phyloP scores from a whole-genome alignment of 768 basidiomycete species.

The Suillus plorans region DNA sequence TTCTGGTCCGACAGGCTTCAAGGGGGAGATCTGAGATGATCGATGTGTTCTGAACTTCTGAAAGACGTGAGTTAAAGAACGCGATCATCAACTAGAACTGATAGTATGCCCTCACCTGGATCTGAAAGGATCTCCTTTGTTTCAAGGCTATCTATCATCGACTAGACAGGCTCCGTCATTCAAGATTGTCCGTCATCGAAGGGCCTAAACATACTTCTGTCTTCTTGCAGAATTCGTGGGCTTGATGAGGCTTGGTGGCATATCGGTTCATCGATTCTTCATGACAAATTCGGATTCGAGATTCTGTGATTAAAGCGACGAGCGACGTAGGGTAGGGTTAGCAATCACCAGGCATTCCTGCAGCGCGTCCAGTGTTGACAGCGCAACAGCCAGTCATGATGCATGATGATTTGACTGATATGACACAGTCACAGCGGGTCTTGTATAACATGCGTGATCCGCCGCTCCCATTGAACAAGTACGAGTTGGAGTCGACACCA shows the following conservation, averaged over 20 bases:
- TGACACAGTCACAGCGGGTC: background rate
- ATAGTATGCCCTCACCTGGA: background rate
- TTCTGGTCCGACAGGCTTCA: background rate
- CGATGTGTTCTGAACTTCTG: background rate
- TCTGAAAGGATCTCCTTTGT: background rate
- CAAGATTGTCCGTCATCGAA: background rate
- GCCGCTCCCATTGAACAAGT: background rate
- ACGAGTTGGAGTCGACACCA: background rate
- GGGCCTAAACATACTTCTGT: too few relatives aligned
- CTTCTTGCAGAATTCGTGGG: background rate
- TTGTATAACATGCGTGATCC: background rate
- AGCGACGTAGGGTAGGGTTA: background rate
- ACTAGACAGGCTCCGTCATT: background rate
- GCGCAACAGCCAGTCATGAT: background rate
- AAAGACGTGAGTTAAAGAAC: background rate
- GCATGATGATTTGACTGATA: background rate
- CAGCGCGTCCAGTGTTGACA: background rate
- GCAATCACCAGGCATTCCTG: background rate
- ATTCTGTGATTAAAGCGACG: background rate
- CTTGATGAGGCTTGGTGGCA: background rate
- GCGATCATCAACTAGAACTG: background rate
- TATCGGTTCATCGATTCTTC: background rate
- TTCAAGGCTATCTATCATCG: too few relatives aligned
- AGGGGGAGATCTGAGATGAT: background rate
- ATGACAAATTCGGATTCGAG: slow-evolving; percentile 1